Percentiles rank a stretch among this genome's conserved stretches.
phyloP scores from a whole-genome alignment of 169 alveolate genomes.

The Plasmodium inui region DNA sequence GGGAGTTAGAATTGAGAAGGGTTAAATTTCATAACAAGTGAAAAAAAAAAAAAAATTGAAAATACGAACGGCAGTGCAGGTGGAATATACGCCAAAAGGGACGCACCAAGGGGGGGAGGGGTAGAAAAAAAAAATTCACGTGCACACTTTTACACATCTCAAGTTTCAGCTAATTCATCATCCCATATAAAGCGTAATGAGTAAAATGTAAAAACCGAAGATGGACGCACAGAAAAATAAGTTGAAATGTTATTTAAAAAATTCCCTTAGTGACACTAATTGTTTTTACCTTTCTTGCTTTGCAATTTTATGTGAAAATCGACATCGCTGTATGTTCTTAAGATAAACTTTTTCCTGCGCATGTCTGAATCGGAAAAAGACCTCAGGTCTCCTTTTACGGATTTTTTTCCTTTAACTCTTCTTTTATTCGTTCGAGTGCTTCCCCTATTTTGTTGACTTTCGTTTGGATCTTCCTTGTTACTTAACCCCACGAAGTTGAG shows the following conservation, averaged over 20 bases:
- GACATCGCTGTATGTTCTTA: constrained; percentile 74
- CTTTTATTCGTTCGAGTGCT: background rate
- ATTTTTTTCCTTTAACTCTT: constrained; percentile 27
- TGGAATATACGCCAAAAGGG: background rate
- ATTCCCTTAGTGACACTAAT: background rate
- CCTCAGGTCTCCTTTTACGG: constrained; percentile 8
- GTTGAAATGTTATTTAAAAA: background rate
- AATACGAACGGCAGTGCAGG: background rate
- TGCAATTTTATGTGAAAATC: constrained; percentile 30
- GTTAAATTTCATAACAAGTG: background rate
- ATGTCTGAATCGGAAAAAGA: constrained; percentile 65
- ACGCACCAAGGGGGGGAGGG: background rate
- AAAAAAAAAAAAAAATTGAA: constrained; percentile 6
- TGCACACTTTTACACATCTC: constrained; percentile 14
- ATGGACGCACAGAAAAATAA: background rate
- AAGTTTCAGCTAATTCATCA: background rate
- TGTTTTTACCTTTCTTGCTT: background rate
- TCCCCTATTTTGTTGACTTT: constrained; percentile 1
- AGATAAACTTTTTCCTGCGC: constrained; percentile 31
- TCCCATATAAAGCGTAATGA: background rate
- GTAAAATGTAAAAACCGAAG: background rate
- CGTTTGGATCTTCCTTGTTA: constrained; percentile 23
- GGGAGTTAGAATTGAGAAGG: background rate
- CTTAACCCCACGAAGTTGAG: constrained; percentile 46
- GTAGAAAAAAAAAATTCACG: background rate